Base-by-base conservation (phyloP, 2,329 filamentous ascomycete species). In the Emmonsiellopsis sp. region DNA sequence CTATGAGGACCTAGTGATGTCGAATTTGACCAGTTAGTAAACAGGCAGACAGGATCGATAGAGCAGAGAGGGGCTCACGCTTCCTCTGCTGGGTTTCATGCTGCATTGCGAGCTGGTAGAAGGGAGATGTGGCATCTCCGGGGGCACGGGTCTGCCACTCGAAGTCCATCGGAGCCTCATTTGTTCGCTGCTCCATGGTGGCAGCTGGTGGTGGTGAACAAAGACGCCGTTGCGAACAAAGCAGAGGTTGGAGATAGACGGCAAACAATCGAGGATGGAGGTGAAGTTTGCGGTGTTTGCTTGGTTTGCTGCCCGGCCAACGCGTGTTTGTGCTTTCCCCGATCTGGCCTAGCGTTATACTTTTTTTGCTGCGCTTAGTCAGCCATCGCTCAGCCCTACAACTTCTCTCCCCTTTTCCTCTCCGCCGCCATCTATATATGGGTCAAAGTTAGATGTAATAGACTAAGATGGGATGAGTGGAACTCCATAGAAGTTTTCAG, bases 91-190 rank as follows among this genome's bases (percentile, higher is more conserved):
- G 57, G 47, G 65, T 67, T 46, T 70, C 67, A 53, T 69, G 65
- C 55, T 72, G 68, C 61, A 71, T 61, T 53, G 69, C 66, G 54
- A 83, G 65, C 57, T 73, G 72, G 53, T 72, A 68, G 55, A 76
- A 77, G 5, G 73, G 74, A 14, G 74, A 77, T 13, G 67, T 71
- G 39, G 64, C 62, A 59, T 75, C 72, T 14, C 70, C 67, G n/a
- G 74, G 72, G 8, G 69, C 71, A 46, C 65, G 64, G 13, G 65
- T 67, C 60, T 76, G 71, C 72, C 72, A 77, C 63, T 75, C 70
- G 60, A 75, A 76, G 65, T 77, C 74, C 74, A 77, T 77, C 17
- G 73, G 74, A 65, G 70, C 72, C 55, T 76, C 74, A 45, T 66
- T 67, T 11, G 71, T 64, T 47, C 72, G 64, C 55, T 63, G 67